phyloP scores from a whole-genome alignment of 305 asterid genomes.

The Fraxinus albicans region DNA sequence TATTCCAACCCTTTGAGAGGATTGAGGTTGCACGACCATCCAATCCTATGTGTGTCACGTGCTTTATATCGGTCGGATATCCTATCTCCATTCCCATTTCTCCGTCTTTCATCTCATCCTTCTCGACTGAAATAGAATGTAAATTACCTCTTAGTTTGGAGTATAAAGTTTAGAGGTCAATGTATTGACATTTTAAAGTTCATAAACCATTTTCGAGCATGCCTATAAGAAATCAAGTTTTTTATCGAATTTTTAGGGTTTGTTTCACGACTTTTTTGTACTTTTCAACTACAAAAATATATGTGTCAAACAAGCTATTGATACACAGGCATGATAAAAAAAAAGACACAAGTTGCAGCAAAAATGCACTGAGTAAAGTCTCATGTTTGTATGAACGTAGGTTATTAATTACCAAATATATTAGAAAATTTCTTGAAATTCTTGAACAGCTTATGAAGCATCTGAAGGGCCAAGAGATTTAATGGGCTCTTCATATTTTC shows the following conservation, averaged over 20 bases:
- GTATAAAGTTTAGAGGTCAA: background rate
- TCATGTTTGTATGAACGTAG: background rate
- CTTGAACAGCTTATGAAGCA: conserved; percentile 64
- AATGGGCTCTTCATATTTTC: conserved; percentile 42
- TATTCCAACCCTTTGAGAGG: conserved; percentile 57
- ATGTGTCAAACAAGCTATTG: background rate
- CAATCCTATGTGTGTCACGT: conserved; percentile 88
- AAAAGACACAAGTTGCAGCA: no score
- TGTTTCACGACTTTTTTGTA: no score
- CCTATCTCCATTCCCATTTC: conserved; percentile 79
- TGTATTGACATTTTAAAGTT: background rate
- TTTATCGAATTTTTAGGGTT: no score
- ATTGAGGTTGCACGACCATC: conserved; percentile 70
- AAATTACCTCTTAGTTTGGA: background rate
- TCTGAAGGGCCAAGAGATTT: conserved; percentile 44
- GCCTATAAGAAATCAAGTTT: background rate
- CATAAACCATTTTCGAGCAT: background rate
- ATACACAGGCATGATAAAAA: background rate
- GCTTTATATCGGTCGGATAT: conserved; percentile 87
- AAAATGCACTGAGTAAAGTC: no score
- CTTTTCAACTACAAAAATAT: no score
- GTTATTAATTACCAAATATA: conserved; percentile 46
- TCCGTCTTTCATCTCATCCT: conserved; percentile 61
- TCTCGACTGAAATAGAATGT: conserved; percentile 42
- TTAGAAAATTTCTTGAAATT: conserved; percentile 73